Conservation (phyloP, 768 basidiomycete species). For the Rhodocollybia butyracea region DNA sequence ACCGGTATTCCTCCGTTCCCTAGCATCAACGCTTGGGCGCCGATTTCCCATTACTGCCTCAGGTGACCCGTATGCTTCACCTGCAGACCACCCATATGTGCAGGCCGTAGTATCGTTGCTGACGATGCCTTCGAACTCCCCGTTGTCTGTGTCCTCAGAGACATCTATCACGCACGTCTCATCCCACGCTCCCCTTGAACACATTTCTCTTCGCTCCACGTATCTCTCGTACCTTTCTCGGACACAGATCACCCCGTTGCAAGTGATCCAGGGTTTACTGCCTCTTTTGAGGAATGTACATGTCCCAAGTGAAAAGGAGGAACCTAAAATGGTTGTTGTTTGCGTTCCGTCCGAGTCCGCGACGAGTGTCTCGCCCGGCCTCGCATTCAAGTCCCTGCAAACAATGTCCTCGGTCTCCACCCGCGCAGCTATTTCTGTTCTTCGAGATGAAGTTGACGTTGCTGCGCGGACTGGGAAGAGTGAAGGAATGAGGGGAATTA, state of each 20-base stretch:
- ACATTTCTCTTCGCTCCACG: constrained; percentile 54
- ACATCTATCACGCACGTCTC: too few relatives aligned
- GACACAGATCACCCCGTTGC: constrained; percentile 75
- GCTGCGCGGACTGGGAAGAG: constrained; percentile 52
- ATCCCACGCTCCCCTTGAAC: constrained; percentile 65
- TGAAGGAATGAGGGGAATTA: constrained; percentile 62
- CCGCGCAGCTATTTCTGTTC: constrained; percentile 66
- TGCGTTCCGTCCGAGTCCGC: constrained; percentile 81
- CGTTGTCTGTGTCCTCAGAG: constrained; percentile 27
- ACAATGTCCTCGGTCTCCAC: constrained; percentile 78
- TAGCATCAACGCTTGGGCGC: constrained; percentile 75
- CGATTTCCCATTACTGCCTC: constrained; percentile 75
- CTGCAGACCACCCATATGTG: constrained; percentile 64
- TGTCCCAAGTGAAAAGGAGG: constrained; percentile 34
- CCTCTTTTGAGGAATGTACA: constrained; percentile 74
- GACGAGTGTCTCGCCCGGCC: constrained; percentile 65
- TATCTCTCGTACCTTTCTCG: constrained; percentile 73
- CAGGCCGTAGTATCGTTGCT: constrained; percentile 78
- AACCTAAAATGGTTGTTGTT: constrained; percentile 56
- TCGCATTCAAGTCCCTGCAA: constrained; percentile 65
- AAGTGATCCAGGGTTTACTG: constrained; percentile 71
- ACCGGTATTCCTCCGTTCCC: constrained; percentile 74
- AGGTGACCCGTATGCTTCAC: constrained; percentile 78
- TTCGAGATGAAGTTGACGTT: constrained; percentile 67
- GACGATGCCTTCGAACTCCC: constrained; percentile 44